Conservation (phyloP, 352 stramenopile species). For the Globisporangium radiosum region DNA sequence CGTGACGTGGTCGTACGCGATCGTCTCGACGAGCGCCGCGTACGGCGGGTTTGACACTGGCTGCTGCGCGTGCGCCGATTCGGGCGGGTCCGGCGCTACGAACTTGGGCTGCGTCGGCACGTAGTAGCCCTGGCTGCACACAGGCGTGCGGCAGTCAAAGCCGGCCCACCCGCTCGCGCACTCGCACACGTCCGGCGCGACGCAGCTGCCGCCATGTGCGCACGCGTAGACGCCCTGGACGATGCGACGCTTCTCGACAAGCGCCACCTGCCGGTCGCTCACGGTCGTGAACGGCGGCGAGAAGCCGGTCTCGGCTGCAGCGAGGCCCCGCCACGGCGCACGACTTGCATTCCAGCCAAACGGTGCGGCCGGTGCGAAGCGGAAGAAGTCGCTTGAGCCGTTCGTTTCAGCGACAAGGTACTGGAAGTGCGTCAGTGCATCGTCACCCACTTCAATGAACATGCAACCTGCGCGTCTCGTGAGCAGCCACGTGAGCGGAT, state of each 20-base stretch:
- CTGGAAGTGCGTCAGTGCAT: conserved; percentile 80
- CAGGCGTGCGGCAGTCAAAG: conserved; percentile 95
- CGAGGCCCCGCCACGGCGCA: conserved; percentile 64
- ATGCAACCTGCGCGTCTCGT: conserved; percentile 27
- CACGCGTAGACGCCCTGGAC: conserved; percentile 93
- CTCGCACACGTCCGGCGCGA: conserved; percentile 86
- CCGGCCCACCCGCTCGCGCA: conserved; percentile 91
- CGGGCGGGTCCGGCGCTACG: conserved; percentile 58
- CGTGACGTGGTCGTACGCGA: conserved; percentile 44
- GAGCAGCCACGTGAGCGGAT: conserved; percentile 13
- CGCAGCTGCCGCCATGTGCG: conserved; percentile 91
- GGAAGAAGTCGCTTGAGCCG: conserved; percentile 60
- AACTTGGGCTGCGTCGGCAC: conserved; percentile 68
- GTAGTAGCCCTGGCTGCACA: conserved; percentile 93
- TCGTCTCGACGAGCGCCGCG: conserved; percentile 37
- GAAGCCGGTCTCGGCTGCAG: conserved; percentile 29
- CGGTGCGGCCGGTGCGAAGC: conserved; percentile 72
- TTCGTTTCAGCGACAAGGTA: conserved; percentile 80
- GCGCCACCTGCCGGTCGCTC: conserved; percentile 87
- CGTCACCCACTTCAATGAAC: conserved; percentile 82
- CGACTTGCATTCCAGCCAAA: conserved; percentile 79
- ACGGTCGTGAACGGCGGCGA: conserved; percentile 50
- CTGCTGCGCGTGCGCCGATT: conserved; percentile 36
- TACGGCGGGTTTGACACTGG: conserved; percentile 65
- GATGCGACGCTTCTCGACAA: conserved; percentile 79